Evolutionary conservation across 1,139 yeast species (phyloP).

Genomic region (Debaryomyces psychrophilus): DNA sequence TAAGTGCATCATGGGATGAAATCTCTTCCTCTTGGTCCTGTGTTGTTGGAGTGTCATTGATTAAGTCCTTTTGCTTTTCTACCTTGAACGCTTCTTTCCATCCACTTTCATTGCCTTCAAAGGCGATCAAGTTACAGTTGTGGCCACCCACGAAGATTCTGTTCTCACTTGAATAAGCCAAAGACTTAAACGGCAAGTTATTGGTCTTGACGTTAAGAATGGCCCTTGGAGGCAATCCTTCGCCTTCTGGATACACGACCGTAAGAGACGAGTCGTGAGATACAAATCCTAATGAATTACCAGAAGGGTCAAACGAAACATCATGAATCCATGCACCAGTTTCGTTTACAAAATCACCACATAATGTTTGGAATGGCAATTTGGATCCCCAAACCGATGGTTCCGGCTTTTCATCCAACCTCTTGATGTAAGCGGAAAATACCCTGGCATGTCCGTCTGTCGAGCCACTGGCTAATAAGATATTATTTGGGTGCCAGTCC

Average conservation of each 20-base stretch:
- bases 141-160: constrained; percentile 88
- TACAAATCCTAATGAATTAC: constrained; percentile 77
- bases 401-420: constrained; percentile 81
- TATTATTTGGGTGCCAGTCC: constrained; percentile 95
- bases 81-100: constrained; percentile 71
- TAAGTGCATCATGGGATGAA: constrained; percentile 79
- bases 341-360: constrained; percentile 78
- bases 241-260: constrained; percentile 76
- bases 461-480: constrained; percentile 86
- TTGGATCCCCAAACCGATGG: constrained; percentile 92
- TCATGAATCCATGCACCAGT: constrained; percentile 94
- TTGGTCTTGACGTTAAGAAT: constrained; percentile 61
- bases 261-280: constrained; percentile 78
- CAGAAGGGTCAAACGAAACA: constrained; percentile 81
- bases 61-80: constrained; percentile 55
- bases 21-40: constrained; percentile 60
- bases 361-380: constrained; percentile 91
- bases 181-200: constrained; percentile 78
- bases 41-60: constrained; percentile 37
- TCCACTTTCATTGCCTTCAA: constrained; percentile 66
- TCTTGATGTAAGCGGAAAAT: constrained; percentile 90
- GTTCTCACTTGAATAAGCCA: constrained; percentile 67
- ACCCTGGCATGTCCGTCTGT: constrained; percentile 96
- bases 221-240: constrained; percentile 55
- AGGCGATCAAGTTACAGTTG: constrained; percentile 88